Evolutionary conservation across 805 yeast species (phyloP), one percentile per base, ranked within the genome.

Genomic region (Teunomyces barrocoloradensis): DNA sequence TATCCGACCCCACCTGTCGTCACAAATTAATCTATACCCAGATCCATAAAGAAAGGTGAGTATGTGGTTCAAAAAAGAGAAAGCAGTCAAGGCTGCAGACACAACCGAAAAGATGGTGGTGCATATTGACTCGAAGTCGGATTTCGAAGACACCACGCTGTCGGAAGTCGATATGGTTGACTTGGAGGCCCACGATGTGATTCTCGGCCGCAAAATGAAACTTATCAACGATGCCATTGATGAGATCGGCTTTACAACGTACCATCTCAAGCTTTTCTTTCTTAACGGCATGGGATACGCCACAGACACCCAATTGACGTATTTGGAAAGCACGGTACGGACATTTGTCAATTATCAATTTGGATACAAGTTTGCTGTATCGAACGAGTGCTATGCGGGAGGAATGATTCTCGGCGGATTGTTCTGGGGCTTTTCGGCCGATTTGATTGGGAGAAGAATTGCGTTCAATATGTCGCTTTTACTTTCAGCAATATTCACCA

Each of bases 391-490:
- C 13, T 56, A 63, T 44, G 66, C 64, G 34, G 56, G 55, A 12
- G 85, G 84, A 15, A 65, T 80, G 54, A 67, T 80, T 25, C 55
- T 61, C 35, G 86, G 86, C 18, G 78, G 81, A 1, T 47, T 77
- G n/a, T 63, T 77, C 50, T 79, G 84, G 81, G 84, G 84, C 6
- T 69, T 78, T 48, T 68, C 78, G 3, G 75, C 73, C 53, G 65
- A 69, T 68, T 45, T 54, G 42, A 54, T 58, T 15, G 62, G 60
- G 5, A 45, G 60, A 7, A 52, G 53, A 35, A 18, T 51, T n/a
- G 55, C 63, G 7, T 56, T 59, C 60, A 37, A 56, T 47, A 50
- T 66, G 9, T 75, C 82, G 7, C 63, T 81, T 40, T 56, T 81
- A 27, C 54, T 78, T 11, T 64, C 79, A n/a, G 73, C 82, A 2